phyloP scores from a whole-genome alignment of 305 asterid genomes.

The Solanum hybrid region DNA sequence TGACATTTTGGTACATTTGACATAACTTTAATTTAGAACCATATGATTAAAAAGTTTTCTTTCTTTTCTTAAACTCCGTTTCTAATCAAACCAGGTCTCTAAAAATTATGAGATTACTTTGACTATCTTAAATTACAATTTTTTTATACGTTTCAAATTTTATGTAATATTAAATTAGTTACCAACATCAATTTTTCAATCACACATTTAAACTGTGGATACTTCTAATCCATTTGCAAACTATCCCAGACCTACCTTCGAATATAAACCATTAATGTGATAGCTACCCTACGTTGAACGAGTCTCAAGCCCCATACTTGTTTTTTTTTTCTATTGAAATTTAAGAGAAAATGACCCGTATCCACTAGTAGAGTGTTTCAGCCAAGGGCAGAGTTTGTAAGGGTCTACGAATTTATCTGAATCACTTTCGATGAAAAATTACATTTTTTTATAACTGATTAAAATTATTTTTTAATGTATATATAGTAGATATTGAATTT shows the following conservation, averaged over 20 bases:
- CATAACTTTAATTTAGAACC: too few species aligned
- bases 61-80: too few species aligned
- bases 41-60: accelerated
- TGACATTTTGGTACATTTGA: too few species aligned
- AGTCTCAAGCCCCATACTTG: not conserved
- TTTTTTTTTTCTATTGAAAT: not conserved
- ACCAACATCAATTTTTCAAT: not conserved
- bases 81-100: too few species aligned
- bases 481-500: not conserved
- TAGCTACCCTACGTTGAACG: not conserved
- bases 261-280: not conserved
- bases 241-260: not conserved
- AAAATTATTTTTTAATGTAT: not conserved
- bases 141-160: not conserved
- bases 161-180: not conserved
- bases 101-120: not conserved
- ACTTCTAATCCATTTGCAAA: not conserved
- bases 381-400: not conserved
- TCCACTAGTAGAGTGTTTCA: not conserved
- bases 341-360: not conserved
- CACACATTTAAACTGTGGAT: not conserved
- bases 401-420: too few species aligned
- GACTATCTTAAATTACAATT: not conserved
- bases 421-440: accelerated
- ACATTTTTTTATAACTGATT: not conserved